phyloP scores from a whole-genome alignment of 768 basidiomycete genomes.

The Xerocomellus intermedius region DNA sequence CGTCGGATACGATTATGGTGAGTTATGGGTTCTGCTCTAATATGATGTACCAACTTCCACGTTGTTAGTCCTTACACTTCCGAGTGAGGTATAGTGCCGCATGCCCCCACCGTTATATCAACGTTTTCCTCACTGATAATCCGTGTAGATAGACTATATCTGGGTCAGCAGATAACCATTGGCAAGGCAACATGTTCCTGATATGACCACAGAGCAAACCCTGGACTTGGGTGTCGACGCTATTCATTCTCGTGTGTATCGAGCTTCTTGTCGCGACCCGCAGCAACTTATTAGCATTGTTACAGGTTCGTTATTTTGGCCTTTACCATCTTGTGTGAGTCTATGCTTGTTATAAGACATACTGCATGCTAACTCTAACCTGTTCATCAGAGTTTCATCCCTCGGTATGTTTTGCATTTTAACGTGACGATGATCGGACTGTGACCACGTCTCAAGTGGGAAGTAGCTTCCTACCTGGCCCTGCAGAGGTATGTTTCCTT shows the following conservation, averaged over 20 bases:
- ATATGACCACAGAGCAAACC: not conserved
- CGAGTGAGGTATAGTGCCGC: slow-evolving; percentile 4
- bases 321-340: not conserved
- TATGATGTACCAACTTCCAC: not conserved
- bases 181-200: not conserved
- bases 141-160: not conserved
- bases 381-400: not conserved
- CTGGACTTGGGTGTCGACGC: not conserved
- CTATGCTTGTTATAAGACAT: too few relatives aligned
- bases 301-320: slow-evolving; percentile 9
- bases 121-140: not conserved
- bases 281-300: not conserved
- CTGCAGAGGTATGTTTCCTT: not conserved
- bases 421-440: not conserved
- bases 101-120: too few relatives aligned
- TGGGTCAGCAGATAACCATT: not conserved
- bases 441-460: not conserved
- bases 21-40: not conserved
- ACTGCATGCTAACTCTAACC: not conserved
- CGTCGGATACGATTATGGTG: slow-evolving; percentile 11
- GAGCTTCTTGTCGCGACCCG: not conserved
- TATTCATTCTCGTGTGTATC: slow-evolving; percentile 6
- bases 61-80: slow-evolving; percentile 8
- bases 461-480: slow-evolving; percentile 9
- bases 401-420: slow-evolving; percentile 1